Base-by-base conservation (phyloP, 176 grass and related monocot genomes). In the Zea luxurians region DNA sequence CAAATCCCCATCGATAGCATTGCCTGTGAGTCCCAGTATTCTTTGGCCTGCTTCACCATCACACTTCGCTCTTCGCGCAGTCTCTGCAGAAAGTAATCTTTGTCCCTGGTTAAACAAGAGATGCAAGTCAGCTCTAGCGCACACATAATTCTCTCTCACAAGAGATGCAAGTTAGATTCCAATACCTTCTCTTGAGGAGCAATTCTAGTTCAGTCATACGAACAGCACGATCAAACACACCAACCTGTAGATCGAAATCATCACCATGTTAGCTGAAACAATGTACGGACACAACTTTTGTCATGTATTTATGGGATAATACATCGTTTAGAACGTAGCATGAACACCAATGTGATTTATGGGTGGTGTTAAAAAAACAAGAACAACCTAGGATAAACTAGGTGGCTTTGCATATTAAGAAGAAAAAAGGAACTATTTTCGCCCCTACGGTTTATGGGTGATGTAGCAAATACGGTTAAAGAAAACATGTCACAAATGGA, bases 31-130 rank as follows among this genome's bases (percentile, higher is more conserved):
- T 90, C 85, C 91, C 88, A 90, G n/a, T 93, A 93, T 37, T 93
- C 91, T 73, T 90, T 93, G 46, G 91, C 71, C 66, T 93, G 82
- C 85, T 90, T 93, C 66, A 90, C 88, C 85, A 90, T 90, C 60
- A 83, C 61, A 2, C 67, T 75, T 54, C 91, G 82, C 76, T 88
- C 91, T 13, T 63, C 78, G 1, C 66, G 78, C 53, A 88, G 36
- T 53, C 91, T 85, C 40, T 87, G 83, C 58, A 69, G 85, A 85
- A 85, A 88, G 82, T 88, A 81, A 76, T 90, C 70, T 73, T 88
- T 88, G 61, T 77, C 78, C 65, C 91, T 93, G 71, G 7, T 59
- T 9, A 88, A 49, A 44, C 47, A 70, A 46, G 4, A 18, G 34
- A 49, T 41, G 42, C 13, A 66, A 21, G 64, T 76, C 34, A 81